Conservation (phyloP, 2,329 filamentous ascomycete genomes). For the Colletotrichum godetiae region DNA sequence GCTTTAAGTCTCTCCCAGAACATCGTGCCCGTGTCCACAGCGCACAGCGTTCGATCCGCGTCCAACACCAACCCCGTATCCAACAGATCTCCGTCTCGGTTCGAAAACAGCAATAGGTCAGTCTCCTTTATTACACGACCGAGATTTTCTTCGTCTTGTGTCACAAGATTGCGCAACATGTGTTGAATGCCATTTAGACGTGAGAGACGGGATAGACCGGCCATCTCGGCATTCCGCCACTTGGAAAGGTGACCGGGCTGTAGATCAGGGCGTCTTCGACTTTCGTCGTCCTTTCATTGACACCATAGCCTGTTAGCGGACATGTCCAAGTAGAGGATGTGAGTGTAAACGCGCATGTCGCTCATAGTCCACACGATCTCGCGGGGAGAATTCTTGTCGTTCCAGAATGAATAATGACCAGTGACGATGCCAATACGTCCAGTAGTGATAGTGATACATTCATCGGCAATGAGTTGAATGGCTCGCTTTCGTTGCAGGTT, state of each 20-base stretch:
- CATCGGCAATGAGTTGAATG: slow-evolving; percentile 54
- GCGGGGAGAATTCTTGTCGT: slow-evolving; percentile 43
- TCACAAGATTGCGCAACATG: slow-evolving; percentile 50
- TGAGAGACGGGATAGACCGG: slow-evolving; percentile 56
- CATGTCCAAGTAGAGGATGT: slow-evolving; percentile 68
- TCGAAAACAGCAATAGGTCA: slow-evolving; percentile 44
- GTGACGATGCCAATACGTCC: slow-evolving; percentile 59
- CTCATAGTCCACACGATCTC: slow-evolving; percentile 52
- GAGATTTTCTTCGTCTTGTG: slow-evolving; percentile 54
- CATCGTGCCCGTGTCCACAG: slow-evolving; percentile 59
- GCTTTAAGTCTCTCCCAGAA: slow-evolving; percentile 56
- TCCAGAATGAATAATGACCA: slow-evolving; percentile 68
- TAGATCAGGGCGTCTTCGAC: slow-evolving; percentile 46
- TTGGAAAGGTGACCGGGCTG: slow-evolving; percentile 50
- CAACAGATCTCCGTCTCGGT: slow-evolving; percentile 34
- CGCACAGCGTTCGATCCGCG: slow-evolving; percentile 65
- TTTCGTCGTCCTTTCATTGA: slow-evolving; percentile 50
- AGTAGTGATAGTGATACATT: slow-evolving; percentile 45
- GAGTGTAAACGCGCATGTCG: slow-evolving; percentile 62
- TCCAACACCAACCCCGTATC: slow-evolving; percentile 67
- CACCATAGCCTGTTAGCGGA: slow-evolving; percentile 48
- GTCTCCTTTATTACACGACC: slow-evolving; percentile 43
- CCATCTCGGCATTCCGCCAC: slow-evolving; percentile 62
- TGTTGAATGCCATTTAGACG: slow-evolving; percentile 43
- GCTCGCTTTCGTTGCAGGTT: slow-evolving; percentile 52